Percentiles rank a stretch among this genome's conserved stretches.
Conservation (phyloP, 176 grass and related monocot genomes). For the Aechmea fasciata region DNA sequence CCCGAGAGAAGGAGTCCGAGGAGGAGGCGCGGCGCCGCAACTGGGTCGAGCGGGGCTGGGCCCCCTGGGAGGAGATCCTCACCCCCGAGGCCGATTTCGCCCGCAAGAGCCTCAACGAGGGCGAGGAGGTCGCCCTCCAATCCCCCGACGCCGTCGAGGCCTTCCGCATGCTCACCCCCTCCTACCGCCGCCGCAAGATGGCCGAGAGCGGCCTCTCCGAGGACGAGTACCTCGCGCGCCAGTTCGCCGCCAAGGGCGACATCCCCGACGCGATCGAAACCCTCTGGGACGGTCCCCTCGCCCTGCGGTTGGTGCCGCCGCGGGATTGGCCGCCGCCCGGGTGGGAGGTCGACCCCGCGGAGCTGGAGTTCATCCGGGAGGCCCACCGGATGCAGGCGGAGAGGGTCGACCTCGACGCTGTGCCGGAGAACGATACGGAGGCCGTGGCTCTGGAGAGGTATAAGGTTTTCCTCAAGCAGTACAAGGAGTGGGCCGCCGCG, state of each 20-base stretch:
- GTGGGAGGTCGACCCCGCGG: slow-evolving; percentile 71
- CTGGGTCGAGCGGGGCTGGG: slow-evolving; percentile 83
- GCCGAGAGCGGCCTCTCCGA: slow-evolving; percentile 48
- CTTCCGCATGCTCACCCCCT: slow-evolving; percentile 83
- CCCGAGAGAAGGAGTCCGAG: slow-evolving; percentile 44
- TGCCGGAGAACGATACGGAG: slow-evolving; percentile 31
- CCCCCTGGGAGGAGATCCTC: slow-evolving; percentile 82
- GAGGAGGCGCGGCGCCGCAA: slow-evolving; percentile 51
- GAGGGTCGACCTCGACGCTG: slow-evolving; percentile 64
- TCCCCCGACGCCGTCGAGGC: slow-evolving; percentile 71
- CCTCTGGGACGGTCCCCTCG: slow-evolving; percentile 50
- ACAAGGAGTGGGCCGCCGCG: slow-evolving; percentile 85
- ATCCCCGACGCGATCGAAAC: slow-evolving; percentile 75
- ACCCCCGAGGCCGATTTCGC: slow-evolving; percentile 79
- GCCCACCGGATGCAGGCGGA: slow-evolving; percentile 56
- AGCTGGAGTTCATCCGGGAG: slow-evolving; percentile 83
- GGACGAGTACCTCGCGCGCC: slow-evolving; percentile 52
- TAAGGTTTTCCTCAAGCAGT: slow-evolving; percentile 85
- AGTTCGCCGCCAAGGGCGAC: slow-evolving; percentile 61
- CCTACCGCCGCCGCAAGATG: slow-evolving; percentile 68
- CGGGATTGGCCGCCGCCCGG: slow-evolving; percentile 83
- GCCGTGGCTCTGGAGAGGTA: slow-evolving; percentile 59
- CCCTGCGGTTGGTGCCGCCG: slow-evolving; percentile 60
- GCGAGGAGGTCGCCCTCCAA: slow-evolving; percentile 84
- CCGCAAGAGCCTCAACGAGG: slow-evolving; percentile 75